Percentiles rank a stretch among this genome's conserved stretches.
Evolutionary conservation across 1,284 basidiomycete species (phyloP).

Genomic region (Testicularia cyperi): DNA sequence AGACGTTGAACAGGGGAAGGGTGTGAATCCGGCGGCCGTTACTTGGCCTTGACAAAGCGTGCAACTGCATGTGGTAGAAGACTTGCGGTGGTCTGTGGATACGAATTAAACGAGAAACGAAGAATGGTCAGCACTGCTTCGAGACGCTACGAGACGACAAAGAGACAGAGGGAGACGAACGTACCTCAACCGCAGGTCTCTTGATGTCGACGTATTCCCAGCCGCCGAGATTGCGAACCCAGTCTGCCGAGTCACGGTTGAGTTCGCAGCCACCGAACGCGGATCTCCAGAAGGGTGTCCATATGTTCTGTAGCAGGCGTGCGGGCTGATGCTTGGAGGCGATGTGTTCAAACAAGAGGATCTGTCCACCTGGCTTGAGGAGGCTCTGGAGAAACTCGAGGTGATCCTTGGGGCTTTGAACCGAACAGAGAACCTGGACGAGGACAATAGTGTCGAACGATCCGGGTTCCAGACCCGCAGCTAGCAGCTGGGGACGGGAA

Average conservation of each 20-base stretch:
- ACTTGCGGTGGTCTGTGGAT: slow-evolving; percentile 9
- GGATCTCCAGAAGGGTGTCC: slow-evolving; percentile 31
- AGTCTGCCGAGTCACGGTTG: slow-evolving; percentile 25
- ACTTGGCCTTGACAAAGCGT: slow-evolving; percentile 32
- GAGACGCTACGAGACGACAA: too few relatives aligned
- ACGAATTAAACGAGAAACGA: background rate
- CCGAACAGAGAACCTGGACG: slow-evolving; percentile 49
- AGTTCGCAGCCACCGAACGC: slow-evolving; percentile 37
- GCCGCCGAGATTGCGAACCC: slow-evolving; percentile 29
- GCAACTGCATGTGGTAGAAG: slow-evolving; percentile 39
- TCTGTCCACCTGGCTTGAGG: slow-evolving; percentile 42
- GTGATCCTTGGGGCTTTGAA: slow-evolving; percentile 38
- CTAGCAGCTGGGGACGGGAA: slow-evolving; percentile 4
- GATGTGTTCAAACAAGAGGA: slow-evolving; percentile 51
- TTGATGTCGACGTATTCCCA: slow-evolving; percentile 41
- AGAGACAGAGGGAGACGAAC: background rate
- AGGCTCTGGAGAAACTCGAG: slow-evolving; percentile 33
- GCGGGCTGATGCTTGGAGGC: slow-evolving; percentile 20
- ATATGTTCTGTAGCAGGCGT: slow-evolving; percentile 22
- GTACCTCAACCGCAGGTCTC: slow-evolving; percentile 16
- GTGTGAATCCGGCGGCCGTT: too few relatives aligned
- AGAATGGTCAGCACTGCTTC: background rate
- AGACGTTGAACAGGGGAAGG: too few relatives aligned
- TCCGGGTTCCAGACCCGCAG: slow-evolving; percentile 16
- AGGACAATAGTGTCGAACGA: slow-evolving; percentile 47